A percentile compares a stretch with the other conserved stretches of the same genome.
Conservation (phyloP, 768 basidiomycete species). For the Russula emetica region DNA sequence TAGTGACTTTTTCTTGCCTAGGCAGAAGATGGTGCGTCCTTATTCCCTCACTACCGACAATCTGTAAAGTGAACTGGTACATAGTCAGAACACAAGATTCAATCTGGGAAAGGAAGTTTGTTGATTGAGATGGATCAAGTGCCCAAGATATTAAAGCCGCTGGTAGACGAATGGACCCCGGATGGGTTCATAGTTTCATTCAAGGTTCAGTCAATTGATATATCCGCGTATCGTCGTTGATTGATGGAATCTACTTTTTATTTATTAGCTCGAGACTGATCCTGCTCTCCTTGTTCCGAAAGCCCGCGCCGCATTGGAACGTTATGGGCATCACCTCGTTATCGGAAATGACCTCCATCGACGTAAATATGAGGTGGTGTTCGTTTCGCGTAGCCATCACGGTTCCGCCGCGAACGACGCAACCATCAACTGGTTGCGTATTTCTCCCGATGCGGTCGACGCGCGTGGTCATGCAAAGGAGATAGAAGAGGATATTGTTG, state of each 20-base stretch:
- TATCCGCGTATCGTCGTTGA: background rate
- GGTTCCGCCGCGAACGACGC: conserved; percentile 35
- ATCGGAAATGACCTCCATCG: conserved; percentile 94
- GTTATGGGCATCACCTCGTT: conserved; percentile 96
- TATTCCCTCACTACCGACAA: background rate
- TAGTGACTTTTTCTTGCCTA: conserved; percentile 97
- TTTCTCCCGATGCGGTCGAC: conserved; percentile 41
- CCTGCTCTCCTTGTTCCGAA: conserved; percentile 80
- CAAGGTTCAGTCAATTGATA: conserved; percentile 55
- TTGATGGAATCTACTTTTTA: background rate
- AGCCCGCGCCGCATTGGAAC: conserved; percentile 77
- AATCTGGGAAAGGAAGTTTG: conserved; percentile 90
- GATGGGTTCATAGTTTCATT: conserved; percentile 94
- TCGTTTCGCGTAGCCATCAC: conserved; percentile 58
- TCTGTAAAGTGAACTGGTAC: background rate
- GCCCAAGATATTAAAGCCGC: conserved; percentile 88
- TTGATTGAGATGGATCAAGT: conserved; percentile 99
- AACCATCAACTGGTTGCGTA: conserved; percentile 60
- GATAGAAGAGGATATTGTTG: conserved; percentile 90
- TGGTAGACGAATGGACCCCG: conserved; percentile 91
- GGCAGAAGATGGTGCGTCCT: conserved; percentile 76
- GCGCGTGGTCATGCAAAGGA: conserved; percentile 47
- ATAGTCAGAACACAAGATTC: conserved; percentile 97
- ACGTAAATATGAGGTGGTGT: conserved; percentile 88
- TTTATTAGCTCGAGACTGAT: conserved; percentile 89